These are phyloP conservation scores for Pythium angustatum DNA, from an alignment of 352 stramenopile species.

Conservation along the genomic window DNA sequence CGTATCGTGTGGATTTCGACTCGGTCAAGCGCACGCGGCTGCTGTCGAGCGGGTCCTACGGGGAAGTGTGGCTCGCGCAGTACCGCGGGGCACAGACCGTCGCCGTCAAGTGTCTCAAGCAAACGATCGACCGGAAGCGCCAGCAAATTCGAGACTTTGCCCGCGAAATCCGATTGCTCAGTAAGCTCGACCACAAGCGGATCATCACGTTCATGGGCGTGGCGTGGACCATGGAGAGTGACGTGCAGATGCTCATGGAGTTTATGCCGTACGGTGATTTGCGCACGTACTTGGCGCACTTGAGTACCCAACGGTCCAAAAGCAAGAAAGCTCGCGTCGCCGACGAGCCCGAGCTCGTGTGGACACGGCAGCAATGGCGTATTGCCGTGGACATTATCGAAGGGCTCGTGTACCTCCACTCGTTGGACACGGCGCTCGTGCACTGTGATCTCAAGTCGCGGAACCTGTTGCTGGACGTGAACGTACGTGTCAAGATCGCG, in stretches of 20 bases:
- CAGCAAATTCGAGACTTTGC: slow-evolving; percentile 23
- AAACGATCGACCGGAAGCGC: slow-evolving; percentile 9
- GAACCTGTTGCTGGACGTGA: slow-evolving; percentile 61
- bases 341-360: slow-evolving; percentile 6
- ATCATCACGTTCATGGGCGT: slow-evolving; percentile 39
- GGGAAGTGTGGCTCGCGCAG: slow-evolving; percentile 37
- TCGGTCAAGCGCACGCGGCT: slow-evolving; percentile 28
- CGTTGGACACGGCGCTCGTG: slow-evolving; percentile 49
- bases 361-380: slow-evolving; percentile 19
- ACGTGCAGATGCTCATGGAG: slow-evolving; percentile 36
- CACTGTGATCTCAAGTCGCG: slow-evolving; percentile 74
- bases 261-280: slow-evolving; percentile 40
- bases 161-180: slow-evolving; percentile 27
- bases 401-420: slow-evolving; percentile 68
- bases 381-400: slow-evolving; percentile 66
- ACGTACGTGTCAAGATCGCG: slow-evolving; percentile 61
- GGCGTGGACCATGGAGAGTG: slow-evolving; percentile 38
- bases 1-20: slow-evolving; percentile 50
- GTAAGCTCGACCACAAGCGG: slow-evolving; percentile 30
- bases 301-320: slow-evolving; percentile 12
- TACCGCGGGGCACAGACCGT: slow-evolving; percentile 28
- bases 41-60: slow-evolving; percentile 27
- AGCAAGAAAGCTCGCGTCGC: slow-evolving; percentile 5
- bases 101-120: slow-evolving; percentile 33
- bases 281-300: slow-evolving; percentile 25